Evolutionary conservation across 2,329 filamentous ascomycete genomes (phyloP), one percentile per base, ranked within the genome.

Genomic region (Apiospora saccharicola): DNA sequence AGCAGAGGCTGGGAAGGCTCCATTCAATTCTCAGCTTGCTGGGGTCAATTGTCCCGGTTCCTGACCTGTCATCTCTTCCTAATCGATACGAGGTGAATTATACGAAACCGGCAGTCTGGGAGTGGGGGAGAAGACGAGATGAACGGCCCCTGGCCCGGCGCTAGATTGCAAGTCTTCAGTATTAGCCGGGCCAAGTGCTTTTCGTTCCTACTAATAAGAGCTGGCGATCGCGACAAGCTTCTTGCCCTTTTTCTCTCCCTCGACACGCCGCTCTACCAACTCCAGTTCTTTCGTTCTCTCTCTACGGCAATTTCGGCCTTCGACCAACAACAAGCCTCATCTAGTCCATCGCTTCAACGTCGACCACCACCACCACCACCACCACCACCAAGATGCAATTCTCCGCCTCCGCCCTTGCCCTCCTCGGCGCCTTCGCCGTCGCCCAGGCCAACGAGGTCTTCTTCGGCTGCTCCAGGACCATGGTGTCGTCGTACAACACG

Each of bases 351-450:
- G 8, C 34, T 41, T n/a, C 19, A 3, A 37, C 30, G 30, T 37
- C 30, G 1, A 7, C 16, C 53, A 10, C 14, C 53, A 69, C n/a
- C n/a, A n/a, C n/a, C n/a, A n/a, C n/a, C n/a, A n/a, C n/a, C n/a
- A n/a, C 13, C 0, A 12, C 22, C 10, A 10, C 14, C 53, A 69
- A 69, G 13, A 69, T 69, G 67, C 47, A 49, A 14, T 49, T 43
- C 24, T 69, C 34, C n/a, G n/a, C n/a, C 44, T 6, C 67, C 26
- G 44, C 44, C 26, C 19, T 69, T 44, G 26, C 16, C 19, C 24
- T 49, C 26, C 16, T 49, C 44, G 67, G 44, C 67, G 67, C 44
- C 44, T 49, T 44, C 44, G 22, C 67, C 67, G 67, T 69, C 16
- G 67, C 44, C 44, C 44, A 49, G 24, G 67, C 67, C 44, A 8